A percentile compares a stretch with the other conserved stretches of the same genome.
These are phyloP conservation scores for Colletotrichum tropicale DNA, from an alignment of 2,329 filamentous ascomycete genomes.

Conservation along the genomic window DNA sequence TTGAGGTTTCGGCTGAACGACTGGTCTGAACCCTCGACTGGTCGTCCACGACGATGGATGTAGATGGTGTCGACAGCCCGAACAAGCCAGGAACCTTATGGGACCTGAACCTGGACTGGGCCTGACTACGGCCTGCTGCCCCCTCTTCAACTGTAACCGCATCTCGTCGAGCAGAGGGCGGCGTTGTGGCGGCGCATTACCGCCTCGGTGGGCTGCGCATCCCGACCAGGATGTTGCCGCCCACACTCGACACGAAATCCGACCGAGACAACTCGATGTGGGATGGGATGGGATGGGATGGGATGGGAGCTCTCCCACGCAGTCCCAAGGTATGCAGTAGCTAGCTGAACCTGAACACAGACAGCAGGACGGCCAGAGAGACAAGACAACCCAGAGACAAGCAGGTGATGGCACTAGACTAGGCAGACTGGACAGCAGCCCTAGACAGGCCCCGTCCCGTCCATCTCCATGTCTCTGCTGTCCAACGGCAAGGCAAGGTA, in stretches of 20 bases:
- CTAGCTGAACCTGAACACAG: background rate
- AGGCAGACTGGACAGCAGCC: background rate
- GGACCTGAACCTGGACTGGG: background rate
- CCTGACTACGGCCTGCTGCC: too few species aligned
- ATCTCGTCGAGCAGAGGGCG: background rate
- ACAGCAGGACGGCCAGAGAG: background rate
- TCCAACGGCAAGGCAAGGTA: background rate
- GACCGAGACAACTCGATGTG: background rate
- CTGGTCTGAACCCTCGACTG: background rate
- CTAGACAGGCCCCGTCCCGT: background rate
- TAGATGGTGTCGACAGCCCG: background rate
- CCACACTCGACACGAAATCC: background rate
- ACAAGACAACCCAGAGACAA: background rate
- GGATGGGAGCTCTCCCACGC: background rate
- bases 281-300: background rate
- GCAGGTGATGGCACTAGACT: background rate
- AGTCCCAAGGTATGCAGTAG: background rate
- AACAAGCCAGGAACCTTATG: background rate
- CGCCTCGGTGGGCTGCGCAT: constrained; percentile 9
- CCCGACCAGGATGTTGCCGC: background rate
- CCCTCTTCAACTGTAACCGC: background rate
- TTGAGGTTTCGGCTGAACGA: constrained; percentile 6
- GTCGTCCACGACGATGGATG: background rate
- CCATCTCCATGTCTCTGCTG: background rate
- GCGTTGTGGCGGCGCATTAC: constrained; percentile 16